These are phyloP conservation scores for Acacia melanoxylon DNA, from an alignment of 306 rosid genomes.

Conservation along the genomic window DNA sequence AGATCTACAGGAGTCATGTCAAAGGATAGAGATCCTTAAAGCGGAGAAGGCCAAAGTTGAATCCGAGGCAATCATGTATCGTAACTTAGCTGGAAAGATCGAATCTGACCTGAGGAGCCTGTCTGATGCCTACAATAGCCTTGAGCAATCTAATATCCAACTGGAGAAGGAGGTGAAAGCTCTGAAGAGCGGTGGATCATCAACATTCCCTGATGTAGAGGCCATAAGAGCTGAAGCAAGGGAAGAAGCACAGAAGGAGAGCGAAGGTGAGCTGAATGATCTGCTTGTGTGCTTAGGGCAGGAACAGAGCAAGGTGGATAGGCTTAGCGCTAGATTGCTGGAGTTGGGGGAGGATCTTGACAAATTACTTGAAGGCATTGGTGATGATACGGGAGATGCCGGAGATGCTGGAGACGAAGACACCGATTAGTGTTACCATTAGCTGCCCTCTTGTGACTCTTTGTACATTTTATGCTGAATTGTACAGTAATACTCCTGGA, in stretches of 20 bases:
- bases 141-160: constrained; percentile 75
- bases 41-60: constrained; percentile 73
- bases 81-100: constrained; percentile 74
- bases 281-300: constrained; percentile 95
- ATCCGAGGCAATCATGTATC: constrained; percentile 66
- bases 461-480: constrained; percentile 33
- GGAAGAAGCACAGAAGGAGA: constrained; percentile 93
- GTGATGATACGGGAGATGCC: constrained; percentile 68
- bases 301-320: constrained; percentile 94
- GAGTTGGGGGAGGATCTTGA: constrained; percentile 94
- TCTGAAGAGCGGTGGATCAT: constrained; percentile 47
- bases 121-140: constrained; percentile 94
- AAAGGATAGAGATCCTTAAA: constrained; percentile 72
- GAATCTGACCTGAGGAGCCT: constrained; percentile 92
- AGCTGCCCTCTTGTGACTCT: neutral
- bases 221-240: constrained; percentile 91
- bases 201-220: constrained; percentile 58
- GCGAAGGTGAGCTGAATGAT: constrained; percentile 88
- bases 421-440: neutral
- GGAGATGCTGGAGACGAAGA: constrained; percentile 60
- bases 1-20: constrained; percentile 75
- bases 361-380: constrained; percentile 79
- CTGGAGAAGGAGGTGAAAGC: constrained; percentile 77
- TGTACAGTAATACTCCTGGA: constrained; percentile 48
- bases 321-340: constrained; percentile 65